Evolutionary conservation across 164 flowering plant genomes (phyloP).

Genomic region (Pachysandra terminalis): DNA sequence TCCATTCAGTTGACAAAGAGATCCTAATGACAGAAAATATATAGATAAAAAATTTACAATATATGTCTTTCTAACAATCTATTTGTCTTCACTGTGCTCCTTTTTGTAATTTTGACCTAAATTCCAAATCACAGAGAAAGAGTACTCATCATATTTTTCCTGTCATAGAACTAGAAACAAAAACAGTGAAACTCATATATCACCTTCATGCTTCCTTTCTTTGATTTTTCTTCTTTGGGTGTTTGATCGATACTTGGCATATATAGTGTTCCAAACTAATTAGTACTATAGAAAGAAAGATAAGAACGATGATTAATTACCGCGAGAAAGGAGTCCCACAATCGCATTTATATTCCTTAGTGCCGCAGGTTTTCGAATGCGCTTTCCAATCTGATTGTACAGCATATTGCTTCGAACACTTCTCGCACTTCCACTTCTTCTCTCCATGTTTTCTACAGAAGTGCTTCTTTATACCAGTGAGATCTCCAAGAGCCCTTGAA

Average conservation of each 20-base stretch:
- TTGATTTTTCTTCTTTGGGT: not conserved
- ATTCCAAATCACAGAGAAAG: conserved; percentile 5
- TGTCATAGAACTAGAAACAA: conserved; percentile 9
- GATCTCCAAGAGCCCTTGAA: conserved; percentile 72
- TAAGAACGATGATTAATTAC: conserved; percentile 20
- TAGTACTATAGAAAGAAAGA: no score
- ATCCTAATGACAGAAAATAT: no score
- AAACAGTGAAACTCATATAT: conserved; percentile 3
- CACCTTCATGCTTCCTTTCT: conserved; percentile 1
- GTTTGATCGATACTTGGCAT: not conserved
- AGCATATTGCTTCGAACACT: conserved; percentile 65
- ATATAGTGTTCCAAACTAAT: no score
- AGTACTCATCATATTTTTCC: not conserved
- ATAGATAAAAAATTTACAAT: no score
- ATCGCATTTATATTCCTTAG: conserved; percentile 67
- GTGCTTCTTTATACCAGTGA: conserved; percentile 71
- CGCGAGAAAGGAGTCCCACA: conserved; percentile 69
- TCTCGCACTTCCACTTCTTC: conserved; percentile 83
- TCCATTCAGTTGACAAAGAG: not conserved
- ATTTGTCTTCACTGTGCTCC: not conserved
- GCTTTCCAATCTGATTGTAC: conserved; percentile 79
- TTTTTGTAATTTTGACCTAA: conserved; percentile 4
- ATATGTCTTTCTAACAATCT: conserved; percentile 2
- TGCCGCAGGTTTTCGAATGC: conserved; percentile 71
- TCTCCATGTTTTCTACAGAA: conserved; percentile 70